These are phyloP conservation scores for Monosporascus sp. DNA, from an alignment of 2,329 filamentous ascomycete species.

Conservation along the genomic window DNA sequence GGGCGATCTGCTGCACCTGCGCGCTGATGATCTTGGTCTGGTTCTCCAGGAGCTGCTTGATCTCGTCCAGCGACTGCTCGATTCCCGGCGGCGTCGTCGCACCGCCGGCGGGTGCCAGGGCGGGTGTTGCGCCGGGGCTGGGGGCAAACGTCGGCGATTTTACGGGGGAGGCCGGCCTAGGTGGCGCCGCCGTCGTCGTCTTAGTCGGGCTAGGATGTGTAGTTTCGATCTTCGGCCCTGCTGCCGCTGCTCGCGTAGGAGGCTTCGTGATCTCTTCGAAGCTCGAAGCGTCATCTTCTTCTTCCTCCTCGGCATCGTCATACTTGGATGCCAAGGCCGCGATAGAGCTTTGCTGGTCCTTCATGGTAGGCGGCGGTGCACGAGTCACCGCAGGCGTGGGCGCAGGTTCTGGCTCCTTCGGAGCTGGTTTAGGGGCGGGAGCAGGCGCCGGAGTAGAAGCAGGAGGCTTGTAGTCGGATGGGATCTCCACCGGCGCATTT, in stretches of 20 bases:
- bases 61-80: conserved; percentile 65
- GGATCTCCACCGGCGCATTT: conserved; percentile 69
- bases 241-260: conserved; percentile 49
- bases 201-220: conserved; percentile 24
- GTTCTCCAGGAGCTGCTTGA: conserved; percentile 70
- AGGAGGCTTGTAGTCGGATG: conserved; percentile 61
- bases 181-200: conserved; percentile 31
- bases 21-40: conserved; percentile 72
- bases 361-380: conserved; percentile 61
- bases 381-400: conserved; percentile 44
- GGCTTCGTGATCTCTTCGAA: conserved; percentile 85
- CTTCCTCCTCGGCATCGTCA: conserved; percentile 63
- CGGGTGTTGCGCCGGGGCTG: conserved; percentile 29
- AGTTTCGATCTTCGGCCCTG: conserved; percentile 22
- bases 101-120: conserved; percentile 30
- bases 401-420: conserved; percentile 47
- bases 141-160: conserved; percentile 34
- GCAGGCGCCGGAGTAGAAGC: conserved; percentile 39
- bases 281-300: conserved; percentile 66
- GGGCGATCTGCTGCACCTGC: conserved; percentile 71
- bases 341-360: conserved; percentile 83
- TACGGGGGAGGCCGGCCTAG: conserved; percentile 40
- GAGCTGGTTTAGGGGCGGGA: conserved; percentile 39
- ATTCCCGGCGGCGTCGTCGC: conserved; percentile 42
- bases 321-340: conserved; percentile 80